Evolutionary conservation across 768 basidiomycete genomes (phyloP), one percentile per base, ranked within the genome.

Genomic region (Lactarius sanguifluus): DNA sequence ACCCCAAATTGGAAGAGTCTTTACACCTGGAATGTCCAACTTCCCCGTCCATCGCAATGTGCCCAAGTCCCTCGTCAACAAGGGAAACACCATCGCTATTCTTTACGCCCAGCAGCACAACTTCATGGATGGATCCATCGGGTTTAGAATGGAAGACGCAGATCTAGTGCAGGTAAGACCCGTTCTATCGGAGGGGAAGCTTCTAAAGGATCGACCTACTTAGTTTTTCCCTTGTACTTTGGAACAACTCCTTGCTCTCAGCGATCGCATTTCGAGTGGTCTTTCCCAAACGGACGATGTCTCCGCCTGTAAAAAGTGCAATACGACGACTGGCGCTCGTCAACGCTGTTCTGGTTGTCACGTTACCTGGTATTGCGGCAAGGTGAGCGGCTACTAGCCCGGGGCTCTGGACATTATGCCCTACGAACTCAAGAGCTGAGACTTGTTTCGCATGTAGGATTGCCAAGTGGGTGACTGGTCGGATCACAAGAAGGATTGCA

Each of bases 401-500:
- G 0, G 8, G 47, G 47, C 47, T 50, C 23, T 23, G 47, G 5
- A 50, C 45, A 47, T 5, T 23, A 12, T 47, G 45, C 20, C 0
- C 45, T 10, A 45, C n/a, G 45, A 23, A 23, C 9, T 23, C 20
- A 12, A 23, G 45, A 47, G 45, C 45, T 45, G n/a, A 45, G 9
- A 5, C 10, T 12, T 12, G 10, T n/a, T n/a, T 50, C 47, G n/a
- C 47, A 50, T 13, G 47, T n/a, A 50, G 47, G 47, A 50, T 50
- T 50, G 47, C 12, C 47, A 50, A 50, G 47, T 12, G 13, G 47
- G 47, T 13, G 47, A 50, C 23, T 50, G 47, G 47, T 50, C 47
- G 5, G 47, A 50, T 23, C 47, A 50, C 47, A 50, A 50, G n/a
- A 50, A 50, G 47, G 47, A 50, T 13, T 50, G 47, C 47, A 50